These are phyloP conservation scores for Lentinula edodes DNA, from an alignment of 768 basidiomycete species.

Conservation along the genomic window DNA sequence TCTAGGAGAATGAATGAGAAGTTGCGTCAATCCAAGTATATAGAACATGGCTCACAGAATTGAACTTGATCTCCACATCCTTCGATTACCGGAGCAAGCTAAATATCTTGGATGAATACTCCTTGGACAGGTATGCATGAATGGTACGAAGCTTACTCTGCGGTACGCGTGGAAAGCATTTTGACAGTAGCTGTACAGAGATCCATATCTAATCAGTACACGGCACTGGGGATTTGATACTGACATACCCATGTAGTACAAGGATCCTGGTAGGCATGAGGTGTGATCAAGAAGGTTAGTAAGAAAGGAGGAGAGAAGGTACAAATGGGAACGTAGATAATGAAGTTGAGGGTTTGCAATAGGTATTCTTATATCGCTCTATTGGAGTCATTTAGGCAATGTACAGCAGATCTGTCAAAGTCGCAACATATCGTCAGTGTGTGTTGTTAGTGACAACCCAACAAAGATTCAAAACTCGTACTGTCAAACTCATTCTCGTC, in stretches of 20 bases:
- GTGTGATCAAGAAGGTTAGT: not conserved
- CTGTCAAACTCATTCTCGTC: not conserved
- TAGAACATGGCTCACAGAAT: not conserved
- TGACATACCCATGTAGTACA: conserved; percentile 2
- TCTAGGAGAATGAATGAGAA: not conserved
- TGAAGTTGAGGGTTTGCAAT: not conserved
- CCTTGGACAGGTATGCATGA: not conserved
- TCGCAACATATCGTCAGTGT: not conserved
- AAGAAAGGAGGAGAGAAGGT: not conserved
- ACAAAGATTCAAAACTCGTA: not conserved
- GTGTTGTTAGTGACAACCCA: not conserved
- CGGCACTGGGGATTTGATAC: not conserved
- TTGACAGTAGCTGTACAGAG: not conserved
- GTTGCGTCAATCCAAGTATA: not conserved
- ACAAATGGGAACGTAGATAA: not conserved
- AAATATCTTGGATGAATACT: not conserved
- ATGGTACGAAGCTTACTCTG: not conserved
- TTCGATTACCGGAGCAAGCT: conserved; percentile 2
- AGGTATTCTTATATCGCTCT: not conserved
- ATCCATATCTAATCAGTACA: not conserved
- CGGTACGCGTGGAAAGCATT: not conserved
- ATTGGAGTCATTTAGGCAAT: not conserved
- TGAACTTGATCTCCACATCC: not conserved
- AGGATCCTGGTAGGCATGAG: not conserved
- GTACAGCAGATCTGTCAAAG: not conserved